phyloP scores from a whole-genome alignment of 2,329 filamentous ascomycete genomes.

The Nemania abortiva region DNA sequence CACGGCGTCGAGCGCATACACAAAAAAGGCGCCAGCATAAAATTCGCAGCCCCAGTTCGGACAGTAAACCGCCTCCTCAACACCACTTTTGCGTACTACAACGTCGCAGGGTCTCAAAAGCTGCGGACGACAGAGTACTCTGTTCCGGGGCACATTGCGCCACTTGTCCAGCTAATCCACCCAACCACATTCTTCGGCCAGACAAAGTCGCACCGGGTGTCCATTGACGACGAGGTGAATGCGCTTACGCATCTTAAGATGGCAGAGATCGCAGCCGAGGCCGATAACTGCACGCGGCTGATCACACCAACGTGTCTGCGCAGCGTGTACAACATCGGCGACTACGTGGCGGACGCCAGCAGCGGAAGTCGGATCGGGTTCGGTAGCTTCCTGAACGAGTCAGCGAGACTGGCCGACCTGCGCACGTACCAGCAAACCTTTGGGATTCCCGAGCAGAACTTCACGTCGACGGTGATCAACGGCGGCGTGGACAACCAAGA shows the following conservation, averaged over 20 bases:
- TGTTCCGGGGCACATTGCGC: constrained; percentile 49
- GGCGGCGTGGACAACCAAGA: constrained; percentile 57
- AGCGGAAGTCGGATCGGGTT: constrained; percentile 64
- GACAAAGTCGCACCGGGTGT: constrained; percentile 31
- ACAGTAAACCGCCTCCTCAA: constrained; percentile 48
- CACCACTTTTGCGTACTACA: constrained; percentile 49
- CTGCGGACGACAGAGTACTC: constrained; percentile 42
- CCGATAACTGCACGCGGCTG: constrained; percentile 47
- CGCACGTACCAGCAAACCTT: constrained; percentile 53
- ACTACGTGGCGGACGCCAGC: constrained; percentile 58
- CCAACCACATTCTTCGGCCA: constrained; percentile 59
- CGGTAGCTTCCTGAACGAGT: constrained; percentile 64
- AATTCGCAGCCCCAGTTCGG: constrained; percentile 46
- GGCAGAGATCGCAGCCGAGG: constrained; percentile 7
- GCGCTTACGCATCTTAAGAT: background rate
- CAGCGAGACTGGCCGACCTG: constrained; percentile 61
- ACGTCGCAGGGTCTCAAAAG: constrained; percentile 52
- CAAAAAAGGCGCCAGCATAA: constrained; percentile 43
- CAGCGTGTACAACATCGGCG: constrained; percentile 61
- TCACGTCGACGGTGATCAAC: constrained; percentile 56
- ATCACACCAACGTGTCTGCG: constrained; percentile 63
- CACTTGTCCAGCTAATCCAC: constrained; percentile 55
- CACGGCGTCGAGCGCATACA: constrained; percentile 38
- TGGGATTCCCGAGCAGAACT: constrained; percentile 59
- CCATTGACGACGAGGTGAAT: background rate